Evolutionary conservation across 1,139 yeast species (phyloP).

Genomic region (Trichomonascaceae sp.): DNA sequence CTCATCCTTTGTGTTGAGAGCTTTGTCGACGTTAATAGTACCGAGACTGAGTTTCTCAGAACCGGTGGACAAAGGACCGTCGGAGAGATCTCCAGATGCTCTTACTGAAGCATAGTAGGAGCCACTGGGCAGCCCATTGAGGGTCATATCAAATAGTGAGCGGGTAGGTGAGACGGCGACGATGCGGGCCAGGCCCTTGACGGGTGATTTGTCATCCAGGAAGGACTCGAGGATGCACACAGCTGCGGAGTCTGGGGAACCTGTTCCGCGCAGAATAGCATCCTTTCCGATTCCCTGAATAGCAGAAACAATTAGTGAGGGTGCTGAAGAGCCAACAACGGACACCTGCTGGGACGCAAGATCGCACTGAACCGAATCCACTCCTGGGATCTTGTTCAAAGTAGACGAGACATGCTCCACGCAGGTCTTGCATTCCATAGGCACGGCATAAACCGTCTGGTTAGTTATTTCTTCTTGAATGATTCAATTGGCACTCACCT

Average conservation of each 20-base stretch:
- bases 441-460: slow-evolving; percentile 49
- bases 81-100: slow-evolving; percentile 59
- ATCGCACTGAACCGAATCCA: slow-evolving; percentile 39
- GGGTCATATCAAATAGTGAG: slow-evolving; percentile 59
- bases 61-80: slow-evolving; percentile 66
- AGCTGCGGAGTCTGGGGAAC: slow-evolving; percentile 77
- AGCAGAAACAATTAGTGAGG: slow-evolving; percentile 51
- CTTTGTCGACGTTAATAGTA: slow-evolving; percentile 29
- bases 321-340: slow-evolving; percentile 54
- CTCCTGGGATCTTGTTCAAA: slow-evolving; percentile 29
- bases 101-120: slow-evolving; percentile 58
- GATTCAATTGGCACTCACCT: slow-evolving; percentile 7
- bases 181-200: slow-evolving; percentile 77
- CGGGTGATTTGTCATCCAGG: slow-evolving; percentile 42
- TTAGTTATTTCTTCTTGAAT: not conserved
- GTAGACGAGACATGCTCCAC: slow-evolving; percentile 46
- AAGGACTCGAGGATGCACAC: slow-evolving; percentile 79
- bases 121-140: slow-evolving; percentile 55
- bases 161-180: slow-evolving; percentile 46
- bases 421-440: slow-evolving; percentile 61
- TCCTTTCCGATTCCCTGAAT: slow-evolving; percentile 69
- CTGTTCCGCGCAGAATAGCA: slow-evolving; percentile 87
- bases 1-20: slow-evolving; percentile 28
- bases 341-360: slow-evolving; percentile 44
- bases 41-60: slow-evolving; percentile 30